Conservation (phyloP, 495 filamentous ascomycete species). For the Geopyxis carbonaria region DNA sequence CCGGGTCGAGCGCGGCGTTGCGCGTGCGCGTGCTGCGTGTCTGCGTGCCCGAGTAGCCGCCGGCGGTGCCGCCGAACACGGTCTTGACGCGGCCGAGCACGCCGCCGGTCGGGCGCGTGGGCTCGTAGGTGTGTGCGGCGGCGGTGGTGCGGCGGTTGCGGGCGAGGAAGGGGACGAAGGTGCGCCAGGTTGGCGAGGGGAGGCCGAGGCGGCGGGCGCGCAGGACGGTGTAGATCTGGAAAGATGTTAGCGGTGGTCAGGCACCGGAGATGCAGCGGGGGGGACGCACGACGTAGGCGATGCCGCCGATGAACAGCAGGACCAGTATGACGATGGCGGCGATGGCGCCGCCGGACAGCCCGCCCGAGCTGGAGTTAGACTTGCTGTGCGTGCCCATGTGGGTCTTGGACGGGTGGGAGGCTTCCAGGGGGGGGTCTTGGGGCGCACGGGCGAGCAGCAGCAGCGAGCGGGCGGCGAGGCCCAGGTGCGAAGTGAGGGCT, state of each 20-base stretch:
- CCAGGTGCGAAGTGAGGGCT: no score
- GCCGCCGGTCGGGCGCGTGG: conserved; percentile 27
- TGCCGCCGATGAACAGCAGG: conserved; percentile 8
- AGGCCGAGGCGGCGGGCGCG: conserved; percentile 36
- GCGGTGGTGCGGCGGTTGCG: conserved; percentile 13
- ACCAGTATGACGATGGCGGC: conserved; percentile 12
- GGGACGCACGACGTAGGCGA: conserved; percentile 16
- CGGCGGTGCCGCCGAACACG: conserved; percentile 28
- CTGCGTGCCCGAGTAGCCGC: conserved; percentile 24
- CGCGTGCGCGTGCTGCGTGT: conserved; percentile 18
- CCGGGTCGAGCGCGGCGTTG: conserved; percentile 31
- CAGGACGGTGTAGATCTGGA: conserved; percentile 28
- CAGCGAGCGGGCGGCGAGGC: no score
- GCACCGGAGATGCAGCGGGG: conserved; percentile 2
- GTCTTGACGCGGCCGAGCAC: conserved; percentile 27
- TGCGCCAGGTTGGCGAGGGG: conserved; percentile 32
- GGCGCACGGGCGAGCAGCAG: no score
- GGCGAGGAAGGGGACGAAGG: conserved; percentile 30
- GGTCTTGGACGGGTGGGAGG: no score
- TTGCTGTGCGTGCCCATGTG: no score
- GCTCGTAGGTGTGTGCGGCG: conserved; percentile 29
- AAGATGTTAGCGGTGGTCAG: not conserved
- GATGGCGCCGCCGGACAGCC: conserved; percentile 11
- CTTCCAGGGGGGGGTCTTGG: no score
- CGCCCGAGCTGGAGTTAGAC: no score